Percentiles rank a stretch among this genome's conserved stretches.
Conservation (phyloP, 345 rosid species). For the Clarkia xantiana region DNA sequence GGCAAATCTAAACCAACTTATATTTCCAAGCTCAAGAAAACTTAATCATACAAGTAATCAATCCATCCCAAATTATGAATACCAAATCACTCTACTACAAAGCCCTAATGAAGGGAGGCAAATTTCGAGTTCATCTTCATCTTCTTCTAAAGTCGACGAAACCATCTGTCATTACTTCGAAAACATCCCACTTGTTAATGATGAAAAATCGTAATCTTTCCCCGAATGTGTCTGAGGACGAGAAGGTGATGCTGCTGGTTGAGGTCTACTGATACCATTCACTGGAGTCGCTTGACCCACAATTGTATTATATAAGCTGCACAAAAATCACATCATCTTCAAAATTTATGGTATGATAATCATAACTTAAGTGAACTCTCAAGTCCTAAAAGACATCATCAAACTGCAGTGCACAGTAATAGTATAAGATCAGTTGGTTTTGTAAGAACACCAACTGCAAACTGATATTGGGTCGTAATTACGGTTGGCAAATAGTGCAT, state of each 20-base stretch:
- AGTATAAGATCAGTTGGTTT: too few relatives aligned
- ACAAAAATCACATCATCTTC: not conserved
- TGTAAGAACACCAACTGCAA: too few relatives aligned
- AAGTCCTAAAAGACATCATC: too few relatives aligned
- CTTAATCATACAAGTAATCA: not conserved
- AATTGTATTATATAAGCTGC: not conserved
- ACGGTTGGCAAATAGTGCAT: too few relatives aligned
- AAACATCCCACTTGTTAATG: conserved; percentile 33
- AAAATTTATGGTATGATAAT: not conserved
- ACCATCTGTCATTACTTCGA: conserved; percentile 12
- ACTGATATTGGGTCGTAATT: too few relatives aligned
- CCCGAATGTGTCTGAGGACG: conserved; percentile 19
- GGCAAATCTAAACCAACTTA: not conserved
- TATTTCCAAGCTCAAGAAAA: not conserved
- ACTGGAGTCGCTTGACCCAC: conserved; percentile 10
- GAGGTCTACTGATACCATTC: conserved; percentile 7
- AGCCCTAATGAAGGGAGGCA: not conserved
- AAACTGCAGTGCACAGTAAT: too few relatives aligned
- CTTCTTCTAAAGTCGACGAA: not conserved
- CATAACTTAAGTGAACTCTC: too few relatives aligned
- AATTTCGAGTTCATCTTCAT: conserved; percentile 9
- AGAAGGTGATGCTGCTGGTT: conserved; percentile 10
- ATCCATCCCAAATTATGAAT: not conserved
- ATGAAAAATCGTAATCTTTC: conserved; percentile 33
- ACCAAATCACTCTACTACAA: not conserved